Base-by-base conservation (phyloP, 2,329 filamentous ascomycete genomes). In the Daldinia eschscholtzii region DNA sequence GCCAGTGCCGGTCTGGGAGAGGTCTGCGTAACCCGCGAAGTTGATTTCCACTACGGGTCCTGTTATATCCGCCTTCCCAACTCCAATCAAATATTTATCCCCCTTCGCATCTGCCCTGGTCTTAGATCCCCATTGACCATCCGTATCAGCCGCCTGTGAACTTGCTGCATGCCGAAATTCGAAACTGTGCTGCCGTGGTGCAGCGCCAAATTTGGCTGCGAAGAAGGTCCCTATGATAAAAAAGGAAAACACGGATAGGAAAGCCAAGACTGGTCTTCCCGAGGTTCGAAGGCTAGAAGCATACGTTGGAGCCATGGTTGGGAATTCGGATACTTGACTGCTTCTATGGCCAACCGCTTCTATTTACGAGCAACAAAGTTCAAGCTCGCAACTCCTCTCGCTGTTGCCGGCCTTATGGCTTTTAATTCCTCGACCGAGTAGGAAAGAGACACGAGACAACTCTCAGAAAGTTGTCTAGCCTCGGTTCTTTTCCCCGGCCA, bases 41-140 rank as follows among this genome's bases (percentile, higher is more conserved):
- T 93, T 93, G 80, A 97, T 89, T 80, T 97, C 93, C 30, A 95
- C 93, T 4, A 96, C 92, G 0, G 93, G 93, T 3, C 92, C 85
- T 1, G 85, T 87, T 70, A 87, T 85, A 72, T 87, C 85, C 15
- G 81, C 86, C 72, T 86, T 87, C 48, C 86, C 85, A 12, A 83
- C 84, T 3, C 85, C 85, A 18, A 87, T 68, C 2, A 87, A 78
- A 66, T 86, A 87, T 61, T 80, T 77, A 70, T 84, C 82, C 23
- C 80, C 80, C 6, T 73, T 76, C 26, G 65, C 66, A 60, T 70
- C 71, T 37, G 65, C 74, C 65, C 73, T 73, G 18, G 67, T 37
- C 41, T 70, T 71, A 37, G 69, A 67, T 48, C 37, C 60, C 37
- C 61, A 62, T 23, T n/a, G 70, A 59, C 67, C 42, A 26, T 73